Base-by-base conservation (phyloP, 768 basidiomycete genomes). In the Phaeotremella fagi region DNA sequence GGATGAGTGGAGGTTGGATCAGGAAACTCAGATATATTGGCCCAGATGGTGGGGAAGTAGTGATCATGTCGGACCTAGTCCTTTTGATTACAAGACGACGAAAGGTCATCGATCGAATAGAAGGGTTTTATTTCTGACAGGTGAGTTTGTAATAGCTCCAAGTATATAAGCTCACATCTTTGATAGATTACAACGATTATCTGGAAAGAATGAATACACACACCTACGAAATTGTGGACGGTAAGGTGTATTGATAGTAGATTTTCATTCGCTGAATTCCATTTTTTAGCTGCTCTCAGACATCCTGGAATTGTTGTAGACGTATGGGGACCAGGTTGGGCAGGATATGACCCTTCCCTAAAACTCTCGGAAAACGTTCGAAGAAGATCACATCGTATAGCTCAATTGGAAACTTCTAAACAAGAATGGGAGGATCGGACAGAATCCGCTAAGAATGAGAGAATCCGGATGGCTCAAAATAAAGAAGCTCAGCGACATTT, bases 271-370 rank as follows among this genome's bases (percentile, higher is more conserved):
- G 25, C 47, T 44, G 25, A 48, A 4, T 38, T 20, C 28, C 36
- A 14, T n/a, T 7, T 7, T 26, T 12, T 52, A 54, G 63, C 75
- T 3, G 68, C 75, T 0, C 46, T 72, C 18, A 66, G 70, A 0
- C 69, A 74, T 58, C 75, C 73, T 0, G 41, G 60, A 14, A 31
- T 71, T 20, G 57, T 54, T 9, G 59, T 66, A 3, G 75, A 75
- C 46, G 68, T 74, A 20, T 75, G 75, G 75, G 75, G 75, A 26
- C 75, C 75, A 16, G 61, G 64, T 2, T 75, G 73, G 73, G 57
- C 50, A 47, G 68, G 67, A n/a, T 75, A 70, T 58, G 59, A 70
- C 35, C 31, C 44, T 5, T 46, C 53, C 3, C 47, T 72, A 4
- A 48, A 68, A 2, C 48, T 75, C n/a, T 68, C 70, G 1, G 57